phyloP scores from a whole-genome alignment of 139 green algal genomes.

The Tetraselmis chui region DNA sequence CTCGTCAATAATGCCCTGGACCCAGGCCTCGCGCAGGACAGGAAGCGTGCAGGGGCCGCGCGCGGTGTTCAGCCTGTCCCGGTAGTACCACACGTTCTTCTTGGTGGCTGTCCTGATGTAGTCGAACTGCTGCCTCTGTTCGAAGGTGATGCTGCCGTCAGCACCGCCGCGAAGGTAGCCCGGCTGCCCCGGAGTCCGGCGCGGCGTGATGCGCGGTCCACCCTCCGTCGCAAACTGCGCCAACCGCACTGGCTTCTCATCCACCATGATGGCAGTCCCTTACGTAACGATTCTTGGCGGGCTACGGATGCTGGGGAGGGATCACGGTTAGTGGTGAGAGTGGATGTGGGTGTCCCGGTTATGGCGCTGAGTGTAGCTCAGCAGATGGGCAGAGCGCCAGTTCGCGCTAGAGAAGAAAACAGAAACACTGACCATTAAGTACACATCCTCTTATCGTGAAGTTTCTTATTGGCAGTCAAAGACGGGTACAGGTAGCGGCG shows the following conservation, averaged over 20 bases:
- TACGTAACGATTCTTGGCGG: no score
- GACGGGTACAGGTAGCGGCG: no score
- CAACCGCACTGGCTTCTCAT: neutral
- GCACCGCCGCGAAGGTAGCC: neutral
- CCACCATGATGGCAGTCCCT: neutral
- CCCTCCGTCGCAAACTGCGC: neutral
- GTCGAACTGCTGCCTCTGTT: conserved; percentile 64
- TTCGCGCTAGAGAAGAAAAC: no score
- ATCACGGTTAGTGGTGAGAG: no score
- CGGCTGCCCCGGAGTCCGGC: neutral
- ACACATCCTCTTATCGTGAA: no score
- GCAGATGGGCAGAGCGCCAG: no score
- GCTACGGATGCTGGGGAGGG: no score
- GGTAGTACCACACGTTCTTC: conserved; percentile 88
- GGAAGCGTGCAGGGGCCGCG: conserved; percentile 80
- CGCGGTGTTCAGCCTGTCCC: conserved; percentile 54
- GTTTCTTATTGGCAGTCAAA: no score
- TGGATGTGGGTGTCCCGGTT: no score
- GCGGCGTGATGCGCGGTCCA: neutral
- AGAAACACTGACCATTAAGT: no score
- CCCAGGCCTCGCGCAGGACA: conserved; percentile 69
- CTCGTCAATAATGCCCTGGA: conserved; percentile 82
- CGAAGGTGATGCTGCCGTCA: conserved; percentile 27
- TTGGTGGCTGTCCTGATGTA: conserved; percentile 67
- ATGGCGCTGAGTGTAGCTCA: no score